Percentiles rank a stretch among this genome's conserved stretches.
Conservation (phyloP, 306 rosid species). For the Dalbergia cochinchinensis region DNA sequence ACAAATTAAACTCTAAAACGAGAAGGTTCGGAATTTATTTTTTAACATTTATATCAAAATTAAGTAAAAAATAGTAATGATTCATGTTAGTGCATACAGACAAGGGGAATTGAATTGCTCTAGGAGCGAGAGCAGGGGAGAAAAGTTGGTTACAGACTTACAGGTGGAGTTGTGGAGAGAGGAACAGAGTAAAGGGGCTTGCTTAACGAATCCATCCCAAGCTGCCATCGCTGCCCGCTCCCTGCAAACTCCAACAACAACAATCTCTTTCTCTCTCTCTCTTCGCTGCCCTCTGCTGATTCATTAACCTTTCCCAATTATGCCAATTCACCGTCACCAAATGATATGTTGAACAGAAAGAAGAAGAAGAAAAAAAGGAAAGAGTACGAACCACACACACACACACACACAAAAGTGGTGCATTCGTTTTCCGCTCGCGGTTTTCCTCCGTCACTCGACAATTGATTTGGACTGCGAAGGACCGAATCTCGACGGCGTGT, state of each 20-base stretch:
- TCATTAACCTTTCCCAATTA: constrained; percentile 3
- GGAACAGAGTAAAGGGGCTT: constrained; percentile 17
- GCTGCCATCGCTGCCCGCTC: constrained; percentile 23
- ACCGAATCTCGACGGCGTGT: neutral
- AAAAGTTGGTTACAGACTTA: constrained; percentile 52
- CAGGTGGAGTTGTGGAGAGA: constrained; percentile 41
- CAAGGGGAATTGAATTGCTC: neutral
- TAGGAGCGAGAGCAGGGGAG: neutral
- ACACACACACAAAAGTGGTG: neutral
- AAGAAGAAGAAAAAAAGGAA: neutral
- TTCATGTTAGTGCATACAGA: neutral
- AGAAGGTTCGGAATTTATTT: no score
- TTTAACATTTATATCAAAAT: no score
- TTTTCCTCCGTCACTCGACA: neutral
- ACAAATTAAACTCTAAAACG: no score
- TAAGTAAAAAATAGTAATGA: no score
- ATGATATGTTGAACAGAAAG: neutral
- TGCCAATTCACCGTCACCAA: constrained; percentile 26
- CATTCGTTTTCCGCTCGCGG: constrained; percentile 13
- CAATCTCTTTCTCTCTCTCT: neutral
- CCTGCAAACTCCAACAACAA: neutral
- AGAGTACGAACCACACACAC: neutral
- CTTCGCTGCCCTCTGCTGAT: neutral
- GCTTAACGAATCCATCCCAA: constrained; percentile 6
- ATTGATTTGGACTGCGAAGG: constrained; percentile 11